Percentiles rank a stretch among this genome's conserved stretches.
These are phyloP conservation scores for Rhizopogon salebrosus DNA, from an alignment of 768 basidiomycete species.

Conservation along the genomic window DNA sequence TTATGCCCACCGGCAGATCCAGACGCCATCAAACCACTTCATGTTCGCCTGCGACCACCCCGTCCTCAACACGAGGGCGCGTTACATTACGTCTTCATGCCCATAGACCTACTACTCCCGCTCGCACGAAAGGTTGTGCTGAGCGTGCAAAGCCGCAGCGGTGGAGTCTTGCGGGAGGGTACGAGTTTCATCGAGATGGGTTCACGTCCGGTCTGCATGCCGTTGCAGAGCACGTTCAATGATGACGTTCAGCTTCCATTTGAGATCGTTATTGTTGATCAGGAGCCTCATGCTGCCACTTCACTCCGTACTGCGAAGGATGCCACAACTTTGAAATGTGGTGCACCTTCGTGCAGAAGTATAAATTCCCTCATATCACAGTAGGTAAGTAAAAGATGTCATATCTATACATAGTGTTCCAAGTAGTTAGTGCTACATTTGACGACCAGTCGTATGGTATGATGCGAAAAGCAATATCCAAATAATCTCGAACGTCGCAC, in stretches of 20 bases:
- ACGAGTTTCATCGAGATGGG: conserved; percentile 82
- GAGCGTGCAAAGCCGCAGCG: conserved; percentile 52
- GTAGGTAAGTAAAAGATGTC: too few relatives aligned
- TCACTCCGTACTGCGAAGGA: conserved; percentile 27
- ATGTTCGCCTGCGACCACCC: conserved; percentile 62
- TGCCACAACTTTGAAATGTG: conserved; percentile 22
- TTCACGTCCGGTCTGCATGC: conserved; percentile 45
- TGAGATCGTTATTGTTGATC: conserved; percentile 35
- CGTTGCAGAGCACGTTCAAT: conserved; percentile 19
- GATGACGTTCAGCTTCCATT: conserved; percentile 35
- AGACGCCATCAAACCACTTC: conserved; percentile 37
- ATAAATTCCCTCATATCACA: background rate
- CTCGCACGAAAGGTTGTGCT: conserved; percentile 43
- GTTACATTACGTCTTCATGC: conserved; percentile 3
- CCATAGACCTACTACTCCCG: background rate
- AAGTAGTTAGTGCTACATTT: background rate
- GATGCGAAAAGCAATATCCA: background rate
- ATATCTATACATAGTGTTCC: background rate
- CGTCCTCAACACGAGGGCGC: conserved; percentile 49
- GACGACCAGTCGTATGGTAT: background rate
- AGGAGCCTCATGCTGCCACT: conserved; percentile 15
- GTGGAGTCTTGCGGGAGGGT: conserved; percentile 61
- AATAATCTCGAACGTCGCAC: background rate
- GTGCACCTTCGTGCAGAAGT: background rate
- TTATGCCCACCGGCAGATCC: conserved; percentile 63